phyloP scores from a whole-genome alignment of 1,284 basidiomycete genomes.

The Ustilago cynodontis region DNA sequence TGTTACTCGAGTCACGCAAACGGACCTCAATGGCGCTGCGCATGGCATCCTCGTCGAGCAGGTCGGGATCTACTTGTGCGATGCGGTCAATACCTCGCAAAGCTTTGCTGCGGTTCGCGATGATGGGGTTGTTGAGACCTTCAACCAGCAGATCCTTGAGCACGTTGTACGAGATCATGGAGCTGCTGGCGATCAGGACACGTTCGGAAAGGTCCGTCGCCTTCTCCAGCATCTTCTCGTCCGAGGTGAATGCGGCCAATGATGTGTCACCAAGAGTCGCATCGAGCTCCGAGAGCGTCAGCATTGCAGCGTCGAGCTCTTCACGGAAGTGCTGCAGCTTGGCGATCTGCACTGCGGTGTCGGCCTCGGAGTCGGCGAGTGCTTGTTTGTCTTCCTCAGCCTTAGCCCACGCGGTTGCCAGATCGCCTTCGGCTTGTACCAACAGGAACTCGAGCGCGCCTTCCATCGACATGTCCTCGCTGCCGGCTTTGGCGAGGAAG shows the following conservation, averaged over 20 bases:
- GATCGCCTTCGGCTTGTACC: constrained; percentile 57
- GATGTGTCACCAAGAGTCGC: constrained; percentile 16
- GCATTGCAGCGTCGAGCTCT: constrained; percentile 41
- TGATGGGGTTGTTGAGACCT: constrained; percentile 50
- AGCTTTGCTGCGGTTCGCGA: constrained; percentile 62
- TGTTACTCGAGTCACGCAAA: constrained; percentile 87
- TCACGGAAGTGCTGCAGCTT: constrained; percentile 38
- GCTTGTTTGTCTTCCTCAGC: constrained; percentile 22
- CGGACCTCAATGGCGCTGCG: constrained; percentile 81
- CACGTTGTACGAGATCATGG: constrained; percentile 47
- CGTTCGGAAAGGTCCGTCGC: constrained; percentile 44
- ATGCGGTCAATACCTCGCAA: constrained; percentile 60
- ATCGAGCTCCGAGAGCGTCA: constrained; percentile 37
- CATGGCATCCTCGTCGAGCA: constrained; percentile 51
- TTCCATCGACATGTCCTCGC: constrained; percentile 52
- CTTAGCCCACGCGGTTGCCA: constrained; percentile 45
- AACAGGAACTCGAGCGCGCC: constrained; percentile 51
- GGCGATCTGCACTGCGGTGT: constrained; percentile 16
- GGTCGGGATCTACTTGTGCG: constrained; percentile 46
- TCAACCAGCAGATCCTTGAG: constrained; percentile 53
- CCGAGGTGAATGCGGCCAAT: constrained; percentile 15
- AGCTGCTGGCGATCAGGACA: constrained; percentile 45
- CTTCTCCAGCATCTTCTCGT: constrained; percentile 33
- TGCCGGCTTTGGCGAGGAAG: constrained; percentile 74
- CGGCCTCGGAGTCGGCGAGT: constrained; percentile 16